phyloP scores from a whole-genome alignment of 768 basidiomycete species.

The Porpolomopsis calyptriformis region DNA sequence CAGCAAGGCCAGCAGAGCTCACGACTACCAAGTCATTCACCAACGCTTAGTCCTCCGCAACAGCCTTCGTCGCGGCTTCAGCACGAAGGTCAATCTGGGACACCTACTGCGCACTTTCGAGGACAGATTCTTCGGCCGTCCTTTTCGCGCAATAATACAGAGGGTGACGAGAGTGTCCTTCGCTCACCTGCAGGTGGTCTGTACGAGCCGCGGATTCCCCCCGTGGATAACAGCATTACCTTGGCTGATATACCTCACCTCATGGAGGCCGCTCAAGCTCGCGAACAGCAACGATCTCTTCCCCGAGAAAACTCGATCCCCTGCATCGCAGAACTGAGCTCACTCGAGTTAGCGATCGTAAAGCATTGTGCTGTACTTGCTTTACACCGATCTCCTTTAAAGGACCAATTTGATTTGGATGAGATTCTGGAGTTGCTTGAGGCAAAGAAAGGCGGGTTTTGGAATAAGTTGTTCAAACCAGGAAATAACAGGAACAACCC shows the following conservation, averaged over 20 bases:
- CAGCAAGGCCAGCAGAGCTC: conserved; percentile 24
- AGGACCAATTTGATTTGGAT: conserved; percentile 79
- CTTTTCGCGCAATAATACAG: conserved; percentile 70
- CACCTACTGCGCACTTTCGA: conserved; percentile 27
- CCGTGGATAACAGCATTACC: conserved; percentile 72
- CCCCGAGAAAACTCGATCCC: conserved; percentile 71
- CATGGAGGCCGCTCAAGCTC: conserved; percentile 84
- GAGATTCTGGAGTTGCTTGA: conserved; percentile 92
- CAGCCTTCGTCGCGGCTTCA: conserved; percentile 16
- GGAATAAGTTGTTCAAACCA: conserved; percentile 91
- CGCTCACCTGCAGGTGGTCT: conserved; percentile 52
- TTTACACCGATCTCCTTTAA: conserved; percentile 66
- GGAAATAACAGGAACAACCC: conserved; percentile 76
- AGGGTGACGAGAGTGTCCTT: conserved; percentile 71
- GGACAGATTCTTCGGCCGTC: conserved; percentile 53
- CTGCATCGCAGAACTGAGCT: conserved; percentile 72
- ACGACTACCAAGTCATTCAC: conserved; percentile 18
- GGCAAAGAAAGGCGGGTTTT: conserved; percentile 86
- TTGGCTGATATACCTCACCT: conserved; percentile 90
- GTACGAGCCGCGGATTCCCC: conserved; percentile 27
- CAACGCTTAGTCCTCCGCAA: conserved; percentile 19
- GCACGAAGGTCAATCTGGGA: conserved; percentile 31
- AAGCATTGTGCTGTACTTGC: conserved; percentile 84
- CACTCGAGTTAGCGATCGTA: conserved; percentile 81
- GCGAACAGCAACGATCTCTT: conserved; percentile 77